Evolutionary conservation across 2,329 filamentous ascomycete species (phyloP).

Genomic region (Helicocarpus griseus): DNA sequence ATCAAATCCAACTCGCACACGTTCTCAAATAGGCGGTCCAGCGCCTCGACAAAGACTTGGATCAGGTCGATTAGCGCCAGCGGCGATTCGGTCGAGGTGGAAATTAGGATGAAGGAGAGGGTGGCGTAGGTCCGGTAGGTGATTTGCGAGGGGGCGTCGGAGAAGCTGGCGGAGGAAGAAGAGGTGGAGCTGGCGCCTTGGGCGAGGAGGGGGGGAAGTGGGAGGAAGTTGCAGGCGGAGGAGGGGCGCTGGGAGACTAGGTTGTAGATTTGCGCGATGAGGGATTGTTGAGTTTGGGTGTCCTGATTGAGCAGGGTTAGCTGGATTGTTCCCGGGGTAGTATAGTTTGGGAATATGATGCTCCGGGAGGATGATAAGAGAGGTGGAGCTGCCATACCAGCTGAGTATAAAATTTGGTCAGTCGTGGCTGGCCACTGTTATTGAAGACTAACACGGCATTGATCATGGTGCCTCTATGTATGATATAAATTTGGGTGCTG

Average conservation of each 20-base stretch:
- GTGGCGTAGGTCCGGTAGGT: slow-evolving; percentile 98
- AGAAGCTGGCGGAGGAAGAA: slow-evolving; percentile 47
- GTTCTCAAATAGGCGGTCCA: slow-evolving; percentile 94
- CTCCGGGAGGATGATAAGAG: neutral
- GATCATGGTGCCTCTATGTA: slow-evolving; percentile 68
- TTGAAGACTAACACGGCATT: slow-evolving; percentile 99
- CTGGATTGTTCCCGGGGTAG: neutral
- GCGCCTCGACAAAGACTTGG: slow-evolving; percentile 92
- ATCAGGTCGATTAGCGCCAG: slow-evolving; percentile 93
- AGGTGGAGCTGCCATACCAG: slow-evolving; percentile 48
- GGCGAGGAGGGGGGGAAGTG: slow-evolving; percentile 56
- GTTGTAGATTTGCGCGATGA: slow-evolving; percentile 94
- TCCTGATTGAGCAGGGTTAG: slow-evolving; percentile 49
- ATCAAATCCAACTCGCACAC: slow-evolving; percentile 97
- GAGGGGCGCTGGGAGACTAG: slow-evolving; percentile 83
- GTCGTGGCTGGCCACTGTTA: slow-evolving; percentile 87
- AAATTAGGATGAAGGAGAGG: slow-evolving; percentile 97
- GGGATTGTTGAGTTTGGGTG: slow-evolving; percentile 89
- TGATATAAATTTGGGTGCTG: neutral
- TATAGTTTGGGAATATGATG: neutral
- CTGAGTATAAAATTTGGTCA: slow-evolving; percentile 98
- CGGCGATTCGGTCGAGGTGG: slow-evolving; percentile 89
- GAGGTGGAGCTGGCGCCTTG: slow-evolving; percentile 41
- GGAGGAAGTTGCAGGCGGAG: slow-evolving; percentile 96
- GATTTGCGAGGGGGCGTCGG: slow-evolving; percentile 86